Conservation (phyloP, 192 early-diverging fungal species). For the Chytriomyces sp. region DNA sequence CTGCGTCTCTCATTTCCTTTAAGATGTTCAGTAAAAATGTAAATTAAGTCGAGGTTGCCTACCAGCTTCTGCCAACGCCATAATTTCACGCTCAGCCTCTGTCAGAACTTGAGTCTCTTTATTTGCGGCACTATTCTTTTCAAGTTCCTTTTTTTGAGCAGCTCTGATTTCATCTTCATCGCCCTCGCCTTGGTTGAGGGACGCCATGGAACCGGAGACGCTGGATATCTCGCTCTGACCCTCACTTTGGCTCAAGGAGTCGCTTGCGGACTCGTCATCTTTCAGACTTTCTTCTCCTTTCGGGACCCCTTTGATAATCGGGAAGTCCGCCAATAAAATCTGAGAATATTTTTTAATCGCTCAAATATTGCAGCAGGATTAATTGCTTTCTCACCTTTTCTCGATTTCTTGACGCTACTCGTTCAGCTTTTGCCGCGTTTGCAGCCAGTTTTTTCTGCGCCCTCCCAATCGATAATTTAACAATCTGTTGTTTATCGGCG, state of each 20-base stretch:
- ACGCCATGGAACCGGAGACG: too few species aligned
- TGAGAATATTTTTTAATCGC: not conserved
- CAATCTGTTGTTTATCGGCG: slow-evolving; percentile 13
- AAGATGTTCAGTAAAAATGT: not conserved
- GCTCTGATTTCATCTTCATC: too few species aligned
- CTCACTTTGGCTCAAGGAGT: too few species aligned
- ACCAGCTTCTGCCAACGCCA: too few species aligned
- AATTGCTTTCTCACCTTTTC: slow-evolving; percentile 19
- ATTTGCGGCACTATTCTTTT: too few species aligned
- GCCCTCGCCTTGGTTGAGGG: too few species aligned
- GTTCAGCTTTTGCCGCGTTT: not conserved
- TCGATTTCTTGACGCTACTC: not conserved
- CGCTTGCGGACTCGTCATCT: too few species aligned
- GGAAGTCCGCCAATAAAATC: slow-evolving; percentile 7
- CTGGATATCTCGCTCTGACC: not conserved
- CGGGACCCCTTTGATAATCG: slow-evolving; percentile 1
- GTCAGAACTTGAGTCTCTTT: too few species aligned
- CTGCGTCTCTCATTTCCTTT: slow-evolving; percentile 12
- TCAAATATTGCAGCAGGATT: not conserved
- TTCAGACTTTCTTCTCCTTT: not conserved
- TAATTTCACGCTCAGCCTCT: too few species aligned
- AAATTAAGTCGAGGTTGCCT: too few species aligned
- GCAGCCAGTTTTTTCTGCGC: slow-evolving; percentile 22
- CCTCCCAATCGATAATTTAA: not conserved
- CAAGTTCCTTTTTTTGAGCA: too few species aligned